Evolutionary conservation across 2,329 filamentous ascomycete species (phyloP), one percentile per base, ranked within the genome.

Genomic region (Xenoacremonium recifei): DNA sequence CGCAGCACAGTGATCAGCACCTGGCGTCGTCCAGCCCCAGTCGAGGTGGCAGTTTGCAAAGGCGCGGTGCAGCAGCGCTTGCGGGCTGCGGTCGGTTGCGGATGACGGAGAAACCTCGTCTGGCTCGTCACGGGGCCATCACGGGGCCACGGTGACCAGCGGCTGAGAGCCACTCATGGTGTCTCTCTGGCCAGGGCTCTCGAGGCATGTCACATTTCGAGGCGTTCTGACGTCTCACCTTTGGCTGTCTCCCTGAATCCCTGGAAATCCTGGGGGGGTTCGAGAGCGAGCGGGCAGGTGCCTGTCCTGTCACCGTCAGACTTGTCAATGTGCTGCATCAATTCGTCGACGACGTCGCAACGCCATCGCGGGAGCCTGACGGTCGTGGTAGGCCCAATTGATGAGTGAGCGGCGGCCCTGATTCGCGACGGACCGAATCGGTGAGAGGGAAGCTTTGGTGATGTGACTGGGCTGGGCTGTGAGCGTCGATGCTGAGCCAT

Each of bases 51-150:
- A 48, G 48, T 45, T 48, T 51, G 45, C 48, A 51, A 51, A 57
- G 54, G 44, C 51, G 54, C 55, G 45, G 49, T 57, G 54, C 54
- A 57, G 53, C 30, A 39, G n/a, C n/a, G n/a, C n/a, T n/a, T n/a
- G n/a, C n/a, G n/a, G n/a, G n/a, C n/a, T n/a, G n/a, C n/a, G n/a
- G n/a, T n/a, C n/a, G 23, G 31, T 44, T 54, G 48, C 46, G 51
- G 48, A 55, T 57, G 54, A 55, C 53, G 42, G 47, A 41, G 45
- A 52, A 57, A 50, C 44, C 48, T 54, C 51, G 53, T 48, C 9
- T 27, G 23, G 23, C 23, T 27, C 13, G 9, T n/a, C n/a, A n/a
- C n/a, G 23, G 15, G 45, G 42, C 53, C 46, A 31, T 51, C 45
- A 44, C 52, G 54, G 45, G 49, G 50, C 51, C 54, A 57, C 47